Base-by-base conservation (phyloP, 306 rosid genomes). In the Dalbergia cultrata region DNA sequence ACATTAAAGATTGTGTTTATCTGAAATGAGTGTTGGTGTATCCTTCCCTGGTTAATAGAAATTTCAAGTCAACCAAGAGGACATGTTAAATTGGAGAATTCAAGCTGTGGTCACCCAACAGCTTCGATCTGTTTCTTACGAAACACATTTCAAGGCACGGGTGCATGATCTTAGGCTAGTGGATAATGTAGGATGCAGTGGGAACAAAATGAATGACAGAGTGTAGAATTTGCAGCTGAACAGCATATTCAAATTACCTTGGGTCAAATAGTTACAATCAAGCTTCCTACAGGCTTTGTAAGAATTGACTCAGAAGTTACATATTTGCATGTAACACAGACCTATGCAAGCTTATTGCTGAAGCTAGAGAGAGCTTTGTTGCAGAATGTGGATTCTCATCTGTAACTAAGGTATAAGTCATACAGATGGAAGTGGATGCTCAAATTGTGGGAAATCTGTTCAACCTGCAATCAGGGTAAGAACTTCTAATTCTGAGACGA, bases 51-150 rank as follows among this genome's bases (percentile, higher is more conserved):
- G 47, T 70, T 44, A 52, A 9, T 12, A 43, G 67, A 73, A 70
- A 21, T 61, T 74, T 76, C 67, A 45, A 62, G 66, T 71, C 50
- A 64, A 75, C 70, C 68, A 19, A 63, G 69, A 41, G 64, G 79
- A 45, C 64, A 49, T 16, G 66, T 57, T 49, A 60, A 63, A 77
- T 52, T 74, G 72, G 60, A 81, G 54, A 3, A 19, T 74, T 31
- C 58, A 62, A 61, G 76, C 63, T 37, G 34, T 33, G 75, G 41
- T 59, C 17, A 9, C 45, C 49, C 35, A 33, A 18, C 50, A 50
- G 39, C 75, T 74, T 60, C 58, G 33, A 52, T 68, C 69, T 70
- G 78, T 53, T 52, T 78, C 68, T 60, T 83, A 6, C 66, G 44
- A 58, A 72, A 49, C 78, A 71, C 63, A 57, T 75, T 45, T 71